A percentile compares a stretch with the other conserved stretches of the same genome.
These are phyloP conservation scores for Lentinus tigrinus DNA, from an alignment of 768 basidiomycete genomes.

Conservation along the genomic window DNA sequence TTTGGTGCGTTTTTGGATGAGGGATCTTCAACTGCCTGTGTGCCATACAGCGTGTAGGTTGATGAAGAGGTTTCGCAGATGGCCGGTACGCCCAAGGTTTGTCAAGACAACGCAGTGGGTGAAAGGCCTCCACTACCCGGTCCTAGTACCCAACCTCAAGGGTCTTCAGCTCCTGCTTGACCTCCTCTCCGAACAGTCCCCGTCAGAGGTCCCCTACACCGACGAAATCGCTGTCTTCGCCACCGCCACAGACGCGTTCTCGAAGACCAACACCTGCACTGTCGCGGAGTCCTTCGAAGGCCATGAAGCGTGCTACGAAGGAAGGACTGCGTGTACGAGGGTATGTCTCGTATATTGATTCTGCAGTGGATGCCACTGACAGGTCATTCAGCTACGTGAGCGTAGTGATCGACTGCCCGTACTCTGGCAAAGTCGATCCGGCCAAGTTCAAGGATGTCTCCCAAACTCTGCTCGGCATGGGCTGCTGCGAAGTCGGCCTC, in stretches of 20 bases:
- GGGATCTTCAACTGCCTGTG: no score
- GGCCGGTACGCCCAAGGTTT: conserved; percentile 80
- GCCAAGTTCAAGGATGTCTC: conserved; percentile 66
- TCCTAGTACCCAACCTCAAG: conserved; percentile 78
- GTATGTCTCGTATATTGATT: background rate
- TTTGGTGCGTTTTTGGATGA: no score
- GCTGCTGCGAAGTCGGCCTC: conserved; percentile 90
- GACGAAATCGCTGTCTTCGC: conserved; percentile 90
- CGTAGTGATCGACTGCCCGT: conserved; percentile 82
- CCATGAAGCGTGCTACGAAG: conserved; percentile 52
- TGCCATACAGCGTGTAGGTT: no score
- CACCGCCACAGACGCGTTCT: conserved; percentile 85
- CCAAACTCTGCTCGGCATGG: conserved; percentile 77
- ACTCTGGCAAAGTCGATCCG: conserved; percentile 67
- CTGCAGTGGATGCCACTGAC: background rate
- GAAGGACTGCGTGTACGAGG: conserved; percentile 60
- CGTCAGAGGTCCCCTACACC: conserved; percentile 47
- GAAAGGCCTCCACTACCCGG: conserved; percentile 66
- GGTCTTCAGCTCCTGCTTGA: conserved; percentile 69
- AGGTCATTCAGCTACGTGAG: conserved; percentile 67
- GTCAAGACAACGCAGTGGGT: conserved; percentile 54
- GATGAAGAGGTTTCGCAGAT: conserved; percentile 51
- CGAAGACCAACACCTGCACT: conserved; percentile 76
- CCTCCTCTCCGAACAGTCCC: conserved; percentile 41
- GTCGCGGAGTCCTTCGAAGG: conserved; percentile 67